Conservation (phyloP, 352 stramenopile species). For the Phytophthora hybrid region DNA sequence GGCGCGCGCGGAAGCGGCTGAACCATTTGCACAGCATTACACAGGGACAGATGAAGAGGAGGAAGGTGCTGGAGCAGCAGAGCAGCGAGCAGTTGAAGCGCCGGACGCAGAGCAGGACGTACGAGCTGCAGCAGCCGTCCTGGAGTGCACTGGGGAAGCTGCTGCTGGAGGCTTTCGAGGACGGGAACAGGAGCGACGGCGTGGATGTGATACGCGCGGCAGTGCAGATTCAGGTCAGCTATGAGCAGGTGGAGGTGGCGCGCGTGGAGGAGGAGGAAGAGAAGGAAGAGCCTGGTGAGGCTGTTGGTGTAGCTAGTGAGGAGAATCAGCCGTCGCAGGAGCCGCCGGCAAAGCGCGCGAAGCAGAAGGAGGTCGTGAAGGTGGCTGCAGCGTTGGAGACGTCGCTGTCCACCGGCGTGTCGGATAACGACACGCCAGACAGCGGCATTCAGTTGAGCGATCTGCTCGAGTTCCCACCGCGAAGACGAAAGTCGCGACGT, state of each 20-base stretch:
- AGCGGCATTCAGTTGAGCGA: conserved; percentile 39
- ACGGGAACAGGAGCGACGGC: conserved; percentile 45
- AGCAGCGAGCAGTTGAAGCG: conserved; percentile 22
- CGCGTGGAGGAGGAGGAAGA: conserved; percentile 4
- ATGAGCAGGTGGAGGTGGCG: conserved; percentile 19
- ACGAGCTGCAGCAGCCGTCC: conserved; percentile 52
- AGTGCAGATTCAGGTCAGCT: conserved; percentile 39
- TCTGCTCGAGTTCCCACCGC: conserved; percentile 35
- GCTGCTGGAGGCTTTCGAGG: conserved; percentile 71
- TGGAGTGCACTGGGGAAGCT: conserved; percentile 68
- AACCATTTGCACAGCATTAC: conserved; percentile 36
- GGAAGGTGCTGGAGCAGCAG: conserved; percentile 37
- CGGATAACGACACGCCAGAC: conserved; percentile 61
- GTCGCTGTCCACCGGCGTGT: conserved; percentile 17
- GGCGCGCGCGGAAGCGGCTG: conserved; percentile 27
- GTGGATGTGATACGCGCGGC: conserved; percentile 27
- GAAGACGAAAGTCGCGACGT: conserved; percentile 68
- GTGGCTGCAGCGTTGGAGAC: conserved; percentile 20
- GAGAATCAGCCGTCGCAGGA: conserved; percentile 9
- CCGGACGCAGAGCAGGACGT: conserved; percentile 36
- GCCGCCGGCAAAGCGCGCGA: conserved; percentile 25
- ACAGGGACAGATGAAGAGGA: conserved; percentile 35
- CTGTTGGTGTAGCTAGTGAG: neutral
- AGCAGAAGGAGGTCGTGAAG: conserved; percentile 19
- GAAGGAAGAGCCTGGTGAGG: neutral